phyloP scores from a whole-genome alignment of 306 rosid species.

The Cucumis sativus region Cucumber_9930_V3 NC_026657.2:495001-495500 shows the following conservation, averaged over 20 bases:
- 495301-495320: neutral
- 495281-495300: neutral
- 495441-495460: neutral
- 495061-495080: constrained; percentile 26
- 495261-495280: neutral
- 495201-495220: constrained; percentile 2
- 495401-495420: constrained; percentile 1
- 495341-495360: neutral
- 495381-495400: neutral
- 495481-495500: neutral
- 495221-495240: neutral
- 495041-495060: constrained; percentile 30
- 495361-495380: neutral
- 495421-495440: neutral
- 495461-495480: neutral
- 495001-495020: constrained; percentile 97
- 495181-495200: constrained; percentile 1
- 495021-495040: neutral
- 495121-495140: constrained; percentile 1
- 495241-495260: neutral
- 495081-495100: constrained; percentile 18
- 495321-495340: neutral
- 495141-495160: neutral
- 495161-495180: neutral
- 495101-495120: neutral